Base-by-base conservation (phyloP, 2,329 filamentous ascomycete genomes). In the Xylaria arbuscula region DNA sequence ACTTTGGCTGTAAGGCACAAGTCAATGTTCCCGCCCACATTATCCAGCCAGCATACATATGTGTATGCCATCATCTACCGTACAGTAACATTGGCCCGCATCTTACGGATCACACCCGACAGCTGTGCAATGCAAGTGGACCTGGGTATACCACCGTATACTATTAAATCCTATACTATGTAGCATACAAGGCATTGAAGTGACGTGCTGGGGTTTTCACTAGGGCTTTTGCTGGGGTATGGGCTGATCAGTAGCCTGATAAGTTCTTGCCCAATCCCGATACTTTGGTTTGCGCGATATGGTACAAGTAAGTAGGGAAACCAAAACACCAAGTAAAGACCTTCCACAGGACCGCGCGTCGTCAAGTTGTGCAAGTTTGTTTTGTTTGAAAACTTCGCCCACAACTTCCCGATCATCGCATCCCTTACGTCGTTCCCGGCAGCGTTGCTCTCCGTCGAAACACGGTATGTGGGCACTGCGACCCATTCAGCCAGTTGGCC, bases 41-140 rank as follows among this genome's bases (percentile, higher is more conserved):
- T 53, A 45, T 66, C 40, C 66, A 66, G 47, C 57, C 13, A 40
- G 9, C 2, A 40, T 40, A 40, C 8, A 13, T n/a, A 45, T 7
- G 15, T 45, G 28, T 40, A 58, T 58, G 34, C 40, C 15, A 66
- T 55, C 47, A 38, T 34, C 48, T 62, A 36, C 42, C 15, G 36
- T 47, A 58, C 28, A 11, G 55, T 28, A 57, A 47, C 63, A 55
- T 59, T 69, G 32, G 36, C 62, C 58, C 62, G 59, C 67, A 60
- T 69, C 58, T 51, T 36, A 62, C 67, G 57, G 59, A 48, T 63
- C 54, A 47, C 38, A 66, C 24, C 62, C 66, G 62, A 64, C 61
- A 47, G 22, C 56, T 48, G 48, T 54, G 38, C 53, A 47, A 42
- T 58, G 19, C 38, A 19, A 36, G 51, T 62, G 62, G 66, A 54